A percentile compares a stretch with the other conserved stretches of the same genome.
Evolutionary conservation across 257 asterid genomes (phyloP).

Genomic region (Coffea canephora): DNA sequence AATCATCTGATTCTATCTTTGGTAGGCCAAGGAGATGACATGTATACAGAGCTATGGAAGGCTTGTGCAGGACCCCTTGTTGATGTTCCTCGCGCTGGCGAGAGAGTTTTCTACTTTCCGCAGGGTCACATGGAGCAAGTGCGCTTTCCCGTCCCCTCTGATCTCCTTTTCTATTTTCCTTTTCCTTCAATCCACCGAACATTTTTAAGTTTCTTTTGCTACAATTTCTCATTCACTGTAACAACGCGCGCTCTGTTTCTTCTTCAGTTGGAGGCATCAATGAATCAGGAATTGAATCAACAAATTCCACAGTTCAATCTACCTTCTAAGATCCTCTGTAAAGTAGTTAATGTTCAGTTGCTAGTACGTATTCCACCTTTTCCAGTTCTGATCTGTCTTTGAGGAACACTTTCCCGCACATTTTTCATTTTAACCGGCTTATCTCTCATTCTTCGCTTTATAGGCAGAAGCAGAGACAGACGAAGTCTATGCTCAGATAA

Average conservation of each 20-base stretch:
- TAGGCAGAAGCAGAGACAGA: conserved; percentile 83
- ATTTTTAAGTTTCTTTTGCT: conserved; percentile 4
- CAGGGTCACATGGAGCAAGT: conserved; percentile 94
- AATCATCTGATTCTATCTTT: conserved; percentile 21
- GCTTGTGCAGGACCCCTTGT: conserved; percentile 91
- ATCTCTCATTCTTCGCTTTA: not conserved
- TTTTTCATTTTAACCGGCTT: not conserved
- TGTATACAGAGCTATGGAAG: conserved; percentile 72
- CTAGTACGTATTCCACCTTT: conserved; percentile 32
- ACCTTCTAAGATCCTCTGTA: conserved; percentile 78
- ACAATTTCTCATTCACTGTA: conserved; percentile 3
- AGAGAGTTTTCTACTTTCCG: conserved; percentile 76
- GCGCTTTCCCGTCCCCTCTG: not conserved
- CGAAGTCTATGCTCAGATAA: conserved; percentile 85
- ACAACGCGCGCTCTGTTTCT: not conserved
- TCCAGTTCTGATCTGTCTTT: conserved; percentile 8
- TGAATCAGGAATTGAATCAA: conserved; percentile 55
- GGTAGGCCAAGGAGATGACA: conserved; percentile 34
- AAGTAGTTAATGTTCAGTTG: conserved; percentile 46
- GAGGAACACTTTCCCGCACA: not conserved
- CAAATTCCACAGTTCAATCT: conserved; percentile 68
- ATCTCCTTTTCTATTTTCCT: too few species aligned
- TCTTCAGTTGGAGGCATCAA: conserved; percentile 78
- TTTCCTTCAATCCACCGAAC: not conserved
- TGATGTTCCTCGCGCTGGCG: conserved; percentile 56